Evolutionary conservation across 805 yeast genomes (phyloP), one percentile per base, ranked within the genome.

Genomic region (Tetrapisispora iriomotensis): DNA sequence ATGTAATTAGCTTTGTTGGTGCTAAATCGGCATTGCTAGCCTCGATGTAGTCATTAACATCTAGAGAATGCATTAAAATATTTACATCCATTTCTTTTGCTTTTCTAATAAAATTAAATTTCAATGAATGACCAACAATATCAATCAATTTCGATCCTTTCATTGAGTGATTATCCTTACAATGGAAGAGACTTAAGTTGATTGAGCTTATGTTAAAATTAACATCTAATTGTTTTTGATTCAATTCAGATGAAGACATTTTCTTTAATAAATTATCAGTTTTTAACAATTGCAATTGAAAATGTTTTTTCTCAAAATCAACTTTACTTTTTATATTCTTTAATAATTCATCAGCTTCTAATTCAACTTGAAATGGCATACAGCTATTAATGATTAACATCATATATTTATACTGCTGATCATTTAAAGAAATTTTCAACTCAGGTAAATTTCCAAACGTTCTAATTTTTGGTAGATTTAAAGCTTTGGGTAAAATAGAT

Each of bases 371-470:
- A 10, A 46, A 25, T 12, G 96, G 96, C 9, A 86, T 68, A 17
- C 80, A 74, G 8, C 67, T 72, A 36, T 81, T 82, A 25, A 90
- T 64, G 32, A 90, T 64, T 41, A 78, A 76, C 90, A 92, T 79
- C 51, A 92, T 66, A 1, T 86, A 76, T 58, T 86, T 83, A 62
- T 94, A 94, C 56, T 94, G 96, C 51, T 78, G 82, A 56, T 92
- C 97, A 49, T 84, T 84, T 52, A 92, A 57, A 23, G 82, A 72
- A 4, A 92, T 77, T 23, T 70, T 69, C 44, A 94, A 70, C 24
- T 65, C 64, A 0, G 96, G 94, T 12, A 92, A 71, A 42, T 77
- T 76, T 12, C 92, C 96, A 23, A 84, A 75, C 2, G 88, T 67
- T 53, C 74, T 77, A 45, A 86, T 66, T 46, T 73, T 74, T 0